Conservation (phyloP, 202 grass and related monocot species). For the Panicum hallii region DNA sequence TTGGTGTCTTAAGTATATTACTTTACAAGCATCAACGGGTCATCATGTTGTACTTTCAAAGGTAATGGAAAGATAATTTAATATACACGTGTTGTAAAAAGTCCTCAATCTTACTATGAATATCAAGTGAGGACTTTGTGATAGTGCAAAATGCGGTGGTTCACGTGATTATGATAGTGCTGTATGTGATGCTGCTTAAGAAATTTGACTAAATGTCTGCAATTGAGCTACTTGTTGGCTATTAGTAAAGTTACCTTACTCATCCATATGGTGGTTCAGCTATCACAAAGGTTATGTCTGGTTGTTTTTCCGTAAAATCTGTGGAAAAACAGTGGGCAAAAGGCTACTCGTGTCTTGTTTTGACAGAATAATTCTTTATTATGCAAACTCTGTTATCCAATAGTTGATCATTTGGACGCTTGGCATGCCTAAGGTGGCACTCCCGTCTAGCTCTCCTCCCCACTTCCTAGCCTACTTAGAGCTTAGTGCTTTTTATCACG, state of each 20-base stretch:
- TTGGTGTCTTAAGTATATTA: neutral
- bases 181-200: slow-evolving; percentile 4
- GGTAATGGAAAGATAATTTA: neutral
- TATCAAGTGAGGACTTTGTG: neutral
- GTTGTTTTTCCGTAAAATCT: too few relatives aligned
- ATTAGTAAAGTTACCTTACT: slow-evolving; percentile 23
- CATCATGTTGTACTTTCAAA: neutral
- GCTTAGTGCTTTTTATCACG: neutral
- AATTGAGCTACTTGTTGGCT: slow-evolving; percentile 13
- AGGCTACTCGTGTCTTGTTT: neutral
- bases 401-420: neutral
- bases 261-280: slow-evolving; percentile 29
- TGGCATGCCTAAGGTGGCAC: neutral
- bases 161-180: slow-evolving; percentile 2
- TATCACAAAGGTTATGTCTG: neutral
- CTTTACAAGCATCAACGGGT: neutral
- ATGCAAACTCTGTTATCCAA: neutral
- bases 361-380: neutral
- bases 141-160: neutral
- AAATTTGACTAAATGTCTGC: slow-evolving; percentile 11
- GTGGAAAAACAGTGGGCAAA: neutral
- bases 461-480: neutral
- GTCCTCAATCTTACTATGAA: neutral
- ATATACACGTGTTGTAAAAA: too few relatives aligned
- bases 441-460: neutral